phyloP scores from a whole-genome alignment of 2,329 filamentous ascomycete species.

The Aspergillus carbonarius region DNA sequence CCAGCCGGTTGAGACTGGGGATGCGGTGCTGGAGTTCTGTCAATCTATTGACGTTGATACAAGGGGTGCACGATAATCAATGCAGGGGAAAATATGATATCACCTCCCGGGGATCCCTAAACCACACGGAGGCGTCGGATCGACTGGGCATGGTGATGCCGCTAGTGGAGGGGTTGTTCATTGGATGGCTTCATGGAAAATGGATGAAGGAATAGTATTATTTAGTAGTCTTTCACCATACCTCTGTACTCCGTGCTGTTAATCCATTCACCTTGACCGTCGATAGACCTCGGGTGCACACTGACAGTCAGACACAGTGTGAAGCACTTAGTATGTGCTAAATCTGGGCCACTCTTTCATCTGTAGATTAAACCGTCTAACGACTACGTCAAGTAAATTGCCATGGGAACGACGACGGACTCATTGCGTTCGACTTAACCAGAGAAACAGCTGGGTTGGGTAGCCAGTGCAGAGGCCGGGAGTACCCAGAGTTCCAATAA shows the following conservation, averaged over 20 bases:
- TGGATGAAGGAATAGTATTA: background rate
- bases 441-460: background rate
- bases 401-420: background rate
- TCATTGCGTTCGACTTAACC: background rate
- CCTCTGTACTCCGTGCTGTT: background rate
- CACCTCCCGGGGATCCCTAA: background rate
- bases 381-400: conserved; percentile 2
- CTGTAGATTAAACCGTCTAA: background rate
- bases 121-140: background rate
- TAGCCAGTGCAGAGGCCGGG: background rate
- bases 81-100: conserved; percentile 20
- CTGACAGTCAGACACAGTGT: background rate
- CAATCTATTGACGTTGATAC: conserved; percentile 9
- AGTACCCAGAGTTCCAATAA: background rate
- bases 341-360: background rate
- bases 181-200: background rate
- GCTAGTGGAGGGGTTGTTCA: background rate
- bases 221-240: background rate
- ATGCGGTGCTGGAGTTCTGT: background rate
- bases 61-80: conserved; percentile 15
- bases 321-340: background rate
- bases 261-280: background rate
- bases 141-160: background rate
- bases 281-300: background rate
- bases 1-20: background rate